phyloP scores from a whole-genome alignment of 768 basidiomycete species.

The Piloderma croceum region DNA sequence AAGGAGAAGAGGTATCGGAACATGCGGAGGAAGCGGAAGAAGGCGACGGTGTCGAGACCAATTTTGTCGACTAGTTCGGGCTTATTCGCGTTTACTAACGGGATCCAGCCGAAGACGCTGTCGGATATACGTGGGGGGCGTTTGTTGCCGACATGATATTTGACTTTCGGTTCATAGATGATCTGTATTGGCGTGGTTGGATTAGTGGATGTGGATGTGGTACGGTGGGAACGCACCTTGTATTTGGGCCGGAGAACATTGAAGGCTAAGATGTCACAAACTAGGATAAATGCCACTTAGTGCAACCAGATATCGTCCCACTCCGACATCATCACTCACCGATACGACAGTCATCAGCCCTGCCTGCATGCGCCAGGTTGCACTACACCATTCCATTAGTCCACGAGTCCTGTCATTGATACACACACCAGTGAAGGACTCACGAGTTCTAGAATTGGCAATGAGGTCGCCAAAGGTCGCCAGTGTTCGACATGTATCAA shows the following conservation, averaged over 20 bases:
- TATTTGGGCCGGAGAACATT: constrained; percentile 85
- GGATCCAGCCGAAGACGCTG: constrained; percentile 86
- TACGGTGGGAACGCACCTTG: constrained; percentile 45
- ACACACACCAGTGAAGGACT: constrained; percentile 73
- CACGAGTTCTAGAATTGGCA: no score
- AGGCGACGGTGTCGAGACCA: constrained; percentile 91
- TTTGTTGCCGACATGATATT: constrained; percentile 78
- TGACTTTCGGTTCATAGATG: constrained; percentile 90
- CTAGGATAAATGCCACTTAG: constrained; percentile 38
- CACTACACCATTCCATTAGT: no score
- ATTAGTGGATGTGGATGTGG: no score
- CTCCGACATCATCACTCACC: constrained; percentile 38
- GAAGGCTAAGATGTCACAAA: constrained; percentile 70
- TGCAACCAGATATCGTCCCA: background rate
- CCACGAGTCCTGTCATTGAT: no score
- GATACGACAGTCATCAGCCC: constrained; percentile 68
- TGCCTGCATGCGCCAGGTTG: no score
- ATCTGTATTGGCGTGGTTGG: constrained; percentile 44
- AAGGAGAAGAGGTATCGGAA: constrained; percentile 70
- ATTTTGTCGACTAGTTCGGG: constrained; percentile 81
- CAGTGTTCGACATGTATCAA: no score
- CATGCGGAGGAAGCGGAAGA: constrained; percentile 86
- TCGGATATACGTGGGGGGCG: constrained; percentile 76
- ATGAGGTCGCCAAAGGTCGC: no score
- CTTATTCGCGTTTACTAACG: constrained; percentile 77